These are phyloP conservation scores for Fusarium sp. DNA, from an alignment of 2,329 filamentous ascomycete species.

Conservation along the genomic window DNA sequence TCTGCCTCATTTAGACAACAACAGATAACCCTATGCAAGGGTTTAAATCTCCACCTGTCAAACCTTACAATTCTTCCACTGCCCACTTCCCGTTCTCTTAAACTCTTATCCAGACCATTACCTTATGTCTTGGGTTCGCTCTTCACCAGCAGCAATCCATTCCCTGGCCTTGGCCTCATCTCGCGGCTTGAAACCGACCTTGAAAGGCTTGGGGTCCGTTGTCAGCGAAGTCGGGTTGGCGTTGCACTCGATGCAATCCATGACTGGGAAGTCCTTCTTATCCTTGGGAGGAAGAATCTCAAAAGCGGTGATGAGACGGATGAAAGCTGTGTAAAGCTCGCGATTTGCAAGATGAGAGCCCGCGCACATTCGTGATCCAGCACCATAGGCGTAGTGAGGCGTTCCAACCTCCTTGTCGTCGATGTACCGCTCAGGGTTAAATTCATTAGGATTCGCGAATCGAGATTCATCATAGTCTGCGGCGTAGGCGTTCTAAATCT, in stretches of 20 bases:
- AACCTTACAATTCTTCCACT: slow-evolving; percentile 16
- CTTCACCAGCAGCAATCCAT: slow-evolving; percentile 65
- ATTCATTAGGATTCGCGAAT: slow-evolving; percentile 70
- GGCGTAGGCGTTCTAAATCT: slow-evolving; percentile 72
- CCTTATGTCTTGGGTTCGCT: slow-evolving; percentile 56
- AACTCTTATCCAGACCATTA: neutral
- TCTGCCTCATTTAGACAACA: slow-evolving; percentile 18
- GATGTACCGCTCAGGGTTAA: slow-evolving; percentile 78
- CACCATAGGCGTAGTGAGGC: slow-evolving; percentile 70
- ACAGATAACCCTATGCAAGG: neutral
- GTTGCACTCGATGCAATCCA: slow-evolving; percentile 68
- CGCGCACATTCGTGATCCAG: slow-evolving; percentile 71
- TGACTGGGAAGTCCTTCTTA: slow-evolving; percentile 58
- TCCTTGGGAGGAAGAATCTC: slow-evolving; percentile 60
- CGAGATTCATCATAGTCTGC: slow-evolving; percentile 77
- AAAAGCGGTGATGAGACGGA: slow-evolving; percentile 68
- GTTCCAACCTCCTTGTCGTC: slow-evolving; percentile 64
- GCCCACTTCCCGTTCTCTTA: neutral
- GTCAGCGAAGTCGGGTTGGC: slow-evolving; percentile 66
- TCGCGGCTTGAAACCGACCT: slow-evolving; percentile 54
- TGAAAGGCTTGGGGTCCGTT: slow-evolving; percentile 71
- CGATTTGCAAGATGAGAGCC: slow-evolving; percentile 72
- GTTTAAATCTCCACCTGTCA: slow-evolving; percentile 12
- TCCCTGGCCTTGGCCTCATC: slow-evolving; percentile 55
- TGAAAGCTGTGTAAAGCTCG: slow-evolving; percentile 68